A percentile compares a stretch with the other conserved stretches of the same genome.
phyloP scores from a whole-genome alignment of 2,329 filamentous ascomycete genomes.

The Paramyrothecium roridum region DNA sequence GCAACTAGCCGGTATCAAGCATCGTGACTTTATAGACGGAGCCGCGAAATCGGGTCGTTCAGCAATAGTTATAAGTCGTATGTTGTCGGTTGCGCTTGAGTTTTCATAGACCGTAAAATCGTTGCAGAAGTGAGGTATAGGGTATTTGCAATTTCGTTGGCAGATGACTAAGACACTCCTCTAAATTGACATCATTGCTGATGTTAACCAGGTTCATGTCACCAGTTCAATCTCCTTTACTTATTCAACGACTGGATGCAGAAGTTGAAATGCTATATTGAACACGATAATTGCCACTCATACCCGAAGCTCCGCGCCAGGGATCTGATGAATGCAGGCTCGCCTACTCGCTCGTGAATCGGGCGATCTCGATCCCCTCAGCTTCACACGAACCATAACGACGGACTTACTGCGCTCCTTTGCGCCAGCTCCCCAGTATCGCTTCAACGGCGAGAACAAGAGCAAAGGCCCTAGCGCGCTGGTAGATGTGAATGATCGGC shows the following conservation, averaged over 20 bases:
- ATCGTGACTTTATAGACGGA: background rate
- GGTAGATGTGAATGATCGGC: slow-evolving; percentile 17
- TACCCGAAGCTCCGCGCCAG: background rate
- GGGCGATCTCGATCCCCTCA: slow-evolving; percentile 61
- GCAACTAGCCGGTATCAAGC: background rate
- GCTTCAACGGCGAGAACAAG: slow-evolving; percentile 58
- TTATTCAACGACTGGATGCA: background rate
- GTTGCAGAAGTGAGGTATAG: background rate
- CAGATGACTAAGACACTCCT: background rate
- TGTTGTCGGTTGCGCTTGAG: background rate
- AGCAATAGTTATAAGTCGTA: background rate
- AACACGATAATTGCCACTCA: background rate
- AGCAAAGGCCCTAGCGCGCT: slow-evolving; percentile 11
- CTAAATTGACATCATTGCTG: background rate
- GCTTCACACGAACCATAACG: slow-evolving; percentile 63
- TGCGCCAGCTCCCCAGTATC: slow-evolving; percentile 61
- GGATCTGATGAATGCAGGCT: slow-evolving; percentile 60
- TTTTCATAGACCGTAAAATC: background rate
- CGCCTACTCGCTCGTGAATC: slow-evolving; percentile 73
- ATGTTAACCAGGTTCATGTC: background rate
- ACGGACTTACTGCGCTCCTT: slow-evolving; percentile 67
- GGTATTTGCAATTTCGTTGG: background rate
- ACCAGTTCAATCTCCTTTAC: no score
- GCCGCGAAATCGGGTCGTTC: background rate
- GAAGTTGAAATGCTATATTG: background rate